Evolutionary conservation across 1,139 yeast species (phyloP), one percentile per base, ranked within the genome.

Genomic region (Kodamaea alishanica): DNA sequence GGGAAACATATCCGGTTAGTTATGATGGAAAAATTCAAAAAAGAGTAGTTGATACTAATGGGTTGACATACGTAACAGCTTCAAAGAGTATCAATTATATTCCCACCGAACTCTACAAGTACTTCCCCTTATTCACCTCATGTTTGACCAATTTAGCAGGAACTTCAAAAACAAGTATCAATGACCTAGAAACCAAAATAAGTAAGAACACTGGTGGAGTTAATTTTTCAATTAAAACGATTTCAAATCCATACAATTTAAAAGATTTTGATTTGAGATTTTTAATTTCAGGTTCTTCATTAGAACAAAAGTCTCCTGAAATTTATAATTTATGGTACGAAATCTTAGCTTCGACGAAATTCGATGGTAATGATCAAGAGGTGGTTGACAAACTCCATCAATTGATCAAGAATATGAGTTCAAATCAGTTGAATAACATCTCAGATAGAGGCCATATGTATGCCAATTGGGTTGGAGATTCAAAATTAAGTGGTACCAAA

Each of bases 401-500:
- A 1, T 67, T 92, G 47, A 78, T 94, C 33, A 85, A 84, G 51
- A 77, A 82, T 37, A 62, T 83, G 56, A 84, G 87, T 0, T 84
- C 90, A 32, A 90, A 88, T 51, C 88, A 86, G 52, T 68, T 89
- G 49, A 81, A 89, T 51, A 70, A 75, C 8, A 76, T 89, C 37
- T 92, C 96, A 6, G 95, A 90, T 45, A 70, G 84, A 36, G 99
- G 99, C 1, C 97, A 92, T 56, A 70, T 84, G 2, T 90, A 75
- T 61, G 96, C 97, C 2, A 75, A 81, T 48, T 72, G 81, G 5
- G 78, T 68, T 49, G 82, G 95, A 4, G 70, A 77, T 30, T 75
- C 96, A 0, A 74, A 79, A 28, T 64, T 88, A 8, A 77, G 88
- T 1, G 66, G 77, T 1, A 70, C 80, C 11, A 79, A 78, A 40